A percentile compares a stretch with the other conserved stretches of the same genome.
Evolutionary conservation across 257 asterid species (phyloP).

Genomic region (Agastache rugosa): DNA sequence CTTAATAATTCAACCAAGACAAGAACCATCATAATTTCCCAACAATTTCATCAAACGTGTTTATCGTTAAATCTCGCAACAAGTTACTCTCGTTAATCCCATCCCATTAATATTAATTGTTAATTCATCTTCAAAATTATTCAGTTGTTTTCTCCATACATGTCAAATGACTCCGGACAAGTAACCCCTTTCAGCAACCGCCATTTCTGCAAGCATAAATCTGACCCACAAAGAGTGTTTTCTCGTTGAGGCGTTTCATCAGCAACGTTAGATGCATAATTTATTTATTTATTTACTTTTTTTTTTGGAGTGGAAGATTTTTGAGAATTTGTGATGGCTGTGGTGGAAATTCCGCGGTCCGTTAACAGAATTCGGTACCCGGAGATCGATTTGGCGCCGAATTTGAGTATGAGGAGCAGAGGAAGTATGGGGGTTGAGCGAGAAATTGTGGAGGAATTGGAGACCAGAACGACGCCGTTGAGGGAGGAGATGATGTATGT

Average conservation of each 20-base stretch:
- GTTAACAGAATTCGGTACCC: conserved; percentile 40
- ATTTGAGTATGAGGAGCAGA: conserved; percentile 34
- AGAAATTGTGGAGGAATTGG: conserved; percentile 49
- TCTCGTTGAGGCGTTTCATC: conserved; percentile 1
- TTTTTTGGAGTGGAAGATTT: background rate
- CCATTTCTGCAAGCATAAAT: background rate
- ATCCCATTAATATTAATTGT: no score
- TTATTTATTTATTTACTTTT: no score
- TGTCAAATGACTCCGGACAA: conserved; percentile 23
- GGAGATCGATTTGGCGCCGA: conserved; percentile 37
- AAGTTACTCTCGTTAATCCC: background rate
- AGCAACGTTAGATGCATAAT: background rate
- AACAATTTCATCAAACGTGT: conserved; percentile 27
- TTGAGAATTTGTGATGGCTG: conserved; percentile 40
- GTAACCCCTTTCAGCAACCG: conserved; percentile 23
- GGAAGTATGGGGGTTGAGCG: conserved; percentile 35
- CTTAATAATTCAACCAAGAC: background rate
- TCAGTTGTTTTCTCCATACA: background rate
- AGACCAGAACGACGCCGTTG: conserved; percentile 44
- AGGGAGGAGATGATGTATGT: conserved; percentile 61
- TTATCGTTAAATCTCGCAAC: conserved; percentile 2
- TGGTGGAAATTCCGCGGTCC: conserved; percentile 43
- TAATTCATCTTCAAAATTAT: background rate
- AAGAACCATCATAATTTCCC: conserved; percentile 17
- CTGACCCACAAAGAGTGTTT: background rate